These are phyloP conservation scores for Delphinella strobiligena DNA, from an alignment of 2,329 filamentous ascomycete genomes.

Conservation along the genomic window DNA sequence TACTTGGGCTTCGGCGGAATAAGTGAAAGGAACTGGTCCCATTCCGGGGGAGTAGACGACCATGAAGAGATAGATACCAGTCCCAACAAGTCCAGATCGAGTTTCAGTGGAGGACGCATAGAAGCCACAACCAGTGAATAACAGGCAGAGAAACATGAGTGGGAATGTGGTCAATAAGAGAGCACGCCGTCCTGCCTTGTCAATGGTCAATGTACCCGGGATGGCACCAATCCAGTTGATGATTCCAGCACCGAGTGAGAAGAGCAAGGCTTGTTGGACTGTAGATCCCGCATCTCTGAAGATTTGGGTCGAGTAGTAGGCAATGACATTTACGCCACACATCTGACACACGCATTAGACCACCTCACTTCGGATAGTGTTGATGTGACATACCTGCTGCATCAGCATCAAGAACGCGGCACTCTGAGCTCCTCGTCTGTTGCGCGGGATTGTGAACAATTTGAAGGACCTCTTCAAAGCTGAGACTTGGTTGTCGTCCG, in stretches of 20 bases:
- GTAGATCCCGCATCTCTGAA: conserved; percentile 17
- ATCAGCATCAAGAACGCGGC: conserved; percentile 11
- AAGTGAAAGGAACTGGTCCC: conserved; percentile 30
- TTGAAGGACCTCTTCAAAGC: conserved; percentile 7
- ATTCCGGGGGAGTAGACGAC: conserved; percentile 37
- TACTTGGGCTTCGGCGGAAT: conserved; percentile 27
- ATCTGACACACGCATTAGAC: background rate
- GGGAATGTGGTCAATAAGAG: conserved; percentile 32
- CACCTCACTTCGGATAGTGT: background rate
- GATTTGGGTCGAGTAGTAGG: conserved; percentile 19
- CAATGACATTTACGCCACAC: conserved; percentile 17
- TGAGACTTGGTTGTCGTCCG: conserved; percentile 1
- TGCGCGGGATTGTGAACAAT: conserved; percentile 19
- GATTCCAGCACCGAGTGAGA: conserved; percentile 19
- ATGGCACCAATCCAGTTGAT: conserved; percentile 25
- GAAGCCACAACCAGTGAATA: conserved; percentile 25
- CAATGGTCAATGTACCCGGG: conserved; percentile 30
- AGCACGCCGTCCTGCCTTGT: conserved; percentile 31
- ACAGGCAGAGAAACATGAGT: conserved; percentile 32
- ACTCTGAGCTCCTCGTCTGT: conserved; percentile 18
- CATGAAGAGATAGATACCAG: conserved; percentile 31
- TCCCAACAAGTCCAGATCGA: conserved; percentile 21
- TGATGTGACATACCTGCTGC: background rate
- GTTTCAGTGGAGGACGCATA: conserved; percentile 6
- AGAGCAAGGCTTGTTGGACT: conserved; percentile 15